Percentiles rank a stretch among this genome's conserved stretches.
phyloP scores from a whole-genome alignment of 345 rosid genomes.

The Bruguiera parviflora region DNA sequence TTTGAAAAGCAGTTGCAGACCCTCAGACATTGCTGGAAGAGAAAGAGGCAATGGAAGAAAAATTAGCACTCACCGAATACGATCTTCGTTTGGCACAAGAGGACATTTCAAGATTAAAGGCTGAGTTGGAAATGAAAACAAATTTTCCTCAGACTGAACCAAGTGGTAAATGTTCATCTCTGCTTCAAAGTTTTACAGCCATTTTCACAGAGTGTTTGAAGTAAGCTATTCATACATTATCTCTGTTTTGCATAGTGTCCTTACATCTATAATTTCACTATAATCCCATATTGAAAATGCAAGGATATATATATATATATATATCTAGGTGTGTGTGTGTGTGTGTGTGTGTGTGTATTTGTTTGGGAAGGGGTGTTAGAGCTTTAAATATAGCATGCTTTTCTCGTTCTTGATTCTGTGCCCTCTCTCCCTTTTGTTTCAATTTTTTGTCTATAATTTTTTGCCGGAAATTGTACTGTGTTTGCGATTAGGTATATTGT shows the following conservation, averaged over 20 bases:
- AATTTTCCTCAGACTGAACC: constrained; percentile 39
- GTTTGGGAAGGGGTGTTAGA: background rate
- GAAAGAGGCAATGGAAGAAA: constrained; percentile 76
- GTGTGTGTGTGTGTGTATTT: too few species aligned
- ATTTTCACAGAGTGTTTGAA: background rate
- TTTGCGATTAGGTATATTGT: background rate
- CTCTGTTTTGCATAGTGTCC: too few species aligned
- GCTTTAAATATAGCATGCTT: background rate
- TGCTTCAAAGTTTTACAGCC: background rate
- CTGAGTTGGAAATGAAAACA: constrained; percentile 64
- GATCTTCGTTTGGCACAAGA: constrained; percentile 91
- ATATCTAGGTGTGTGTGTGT: too few species aligned
- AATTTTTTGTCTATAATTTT: background rate
- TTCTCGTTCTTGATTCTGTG: background rate
- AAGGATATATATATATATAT: too few species aligned
- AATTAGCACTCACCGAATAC: constrained; percentile 75
- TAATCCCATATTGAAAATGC: too few species aligned
- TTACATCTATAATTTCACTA: too few species aligned
- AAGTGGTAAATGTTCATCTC: constrained; percentile 39
- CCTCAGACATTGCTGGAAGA: constrained; percentile 90
- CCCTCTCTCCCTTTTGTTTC: background rate
- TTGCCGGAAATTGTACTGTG: background rate
- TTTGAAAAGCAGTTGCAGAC: constrained; percentile 67
- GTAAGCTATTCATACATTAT: background rate
- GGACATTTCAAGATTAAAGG: constrained; percentile 69